These are phyloP conservation scores for Sparassis latifolia DNA, from an alignment of 1,284 basidiomycete species.

Conservation along the genomic window DNA sequence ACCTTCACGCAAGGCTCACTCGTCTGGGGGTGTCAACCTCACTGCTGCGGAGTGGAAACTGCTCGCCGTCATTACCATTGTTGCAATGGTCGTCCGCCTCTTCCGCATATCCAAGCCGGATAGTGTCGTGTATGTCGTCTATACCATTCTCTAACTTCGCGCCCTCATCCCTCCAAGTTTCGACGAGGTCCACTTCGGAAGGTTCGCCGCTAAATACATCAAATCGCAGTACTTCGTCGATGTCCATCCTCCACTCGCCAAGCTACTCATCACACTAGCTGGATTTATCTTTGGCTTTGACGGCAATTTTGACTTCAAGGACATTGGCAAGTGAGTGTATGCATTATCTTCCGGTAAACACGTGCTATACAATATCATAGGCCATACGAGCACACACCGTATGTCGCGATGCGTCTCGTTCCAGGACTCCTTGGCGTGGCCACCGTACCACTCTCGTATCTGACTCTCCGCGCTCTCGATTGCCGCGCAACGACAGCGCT, in stretches of 20 bases:
- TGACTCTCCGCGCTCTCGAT: conserved; percentile 89
- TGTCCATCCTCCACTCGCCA: conserved; percentile 96
- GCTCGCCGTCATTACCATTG: conserved; percentile 51
- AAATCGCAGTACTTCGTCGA: conserved; percentile 92
- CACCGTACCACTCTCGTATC: conserved; percentile 87
- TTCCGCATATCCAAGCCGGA: conserved; percentile 77
- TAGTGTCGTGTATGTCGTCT: conserved; percentile 77
- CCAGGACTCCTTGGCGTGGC: conserved; percentile 88
- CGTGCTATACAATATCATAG: conserved; percentile 30
- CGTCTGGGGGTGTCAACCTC: conserved; percentile 60
- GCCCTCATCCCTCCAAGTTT: conserved; percentile 50
- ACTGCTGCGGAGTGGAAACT: conserved; percentile 70
- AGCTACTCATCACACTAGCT: conserved; percentile 89
- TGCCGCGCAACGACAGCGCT: conserved; percentile 87
- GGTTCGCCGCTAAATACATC: conserved; percentile 89
- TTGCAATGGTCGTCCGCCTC: conserved; percentile 71
- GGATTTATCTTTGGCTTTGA: conserved; percentile 89
- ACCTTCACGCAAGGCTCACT: conserved; percentile 45
- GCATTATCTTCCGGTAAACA: neutral
- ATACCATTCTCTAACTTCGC: neutral
- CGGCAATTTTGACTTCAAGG: conserved; percentile 94
- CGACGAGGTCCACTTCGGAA: conserved; percentile 96
- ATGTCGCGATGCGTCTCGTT: conserved; percentile 92
- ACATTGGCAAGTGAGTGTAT: conserved; percentile 82
- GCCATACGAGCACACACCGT: conserved; percentile 83